These are phyloP conservation scores for Ceratobasidium sp. DNA, from an alignment of 1,284 basidiomycete species.

Conservation along the genomic window DNA sequence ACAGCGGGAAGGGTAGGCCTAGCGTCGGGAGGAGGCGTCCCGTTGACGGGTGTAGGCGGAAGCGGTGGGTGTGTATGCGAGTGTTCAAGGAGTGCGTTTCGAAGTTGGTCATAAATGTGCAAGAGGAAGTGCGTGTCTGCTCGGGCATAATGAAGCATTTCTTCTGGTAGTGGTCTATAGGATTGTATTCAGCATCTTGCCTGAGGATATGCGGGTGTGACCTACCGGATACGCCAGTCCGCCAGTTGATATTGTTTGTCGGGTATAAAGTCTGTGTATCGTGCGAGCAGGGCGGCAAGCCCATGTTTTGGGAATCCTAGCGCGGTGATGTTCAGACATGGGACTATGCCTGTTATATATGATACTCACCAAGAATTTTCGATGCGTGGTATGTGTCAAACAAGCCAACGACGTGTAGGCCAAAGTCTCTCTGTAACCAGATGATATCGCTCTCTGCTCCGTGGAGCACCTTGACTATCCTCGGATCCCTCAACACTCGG, in stretches of 20 bases:
- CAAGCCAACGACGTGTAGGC: slow-evolving; percentile 90
- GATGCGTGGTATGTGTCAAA: slow-evolving; percentile 98
- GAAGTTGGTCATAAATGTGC: slow-evolving; percentile 92
- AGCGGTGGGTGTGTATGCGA: slow-evolving; percentile 47
- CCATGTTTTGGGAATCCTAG: slow-evolving; percentile 82
- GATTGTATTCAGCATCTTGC: slow-evolving; percentile 23
- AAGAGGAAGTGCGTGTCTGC: slow-evolving; percentile 96
- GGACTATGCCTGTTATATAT: background rate
- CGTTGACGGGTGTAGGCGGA: slow-evolving; percentile 30
- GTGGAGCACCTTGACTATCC: slow-evolving; percentile 90
- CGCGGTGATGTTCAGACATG: background rate
- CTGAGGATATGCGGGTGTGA: background rate
- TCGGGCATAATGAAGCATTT: slow-evolving; percentile 92
- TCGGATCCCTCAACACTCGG: slow-evolving; percentile 83
- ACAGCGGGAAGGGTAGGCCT: slow-evolving; percentile 37
- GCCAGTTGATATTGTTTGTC: slow-evolving; percentile 97
- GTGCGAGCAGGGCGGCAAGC: slow-evolving; percentile 83
- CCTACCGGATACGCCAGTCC: slow-evolving; percentile 92
- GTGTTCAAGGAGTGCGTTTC: slow-evolving; percentile 77
- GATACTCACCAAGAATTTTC: slow-evolving; percentile 72
- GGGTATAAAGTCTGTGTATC: slow-evolving; percentile 89
- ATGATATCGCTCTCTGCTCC: slow-evolving; percentile 94
- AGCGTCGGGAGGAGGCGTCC: slow-evolving; percentile 24
- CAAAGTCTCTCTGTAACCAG: slow-evolving; percentile 97
- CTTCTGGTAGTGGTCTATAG: slow-evolving; percentile 81